These are phyloP conservation scores for Phytophthora sp. DNA, from an alignment of 352 stramenopile genomes.

Conservation along the genomic window DNA sequence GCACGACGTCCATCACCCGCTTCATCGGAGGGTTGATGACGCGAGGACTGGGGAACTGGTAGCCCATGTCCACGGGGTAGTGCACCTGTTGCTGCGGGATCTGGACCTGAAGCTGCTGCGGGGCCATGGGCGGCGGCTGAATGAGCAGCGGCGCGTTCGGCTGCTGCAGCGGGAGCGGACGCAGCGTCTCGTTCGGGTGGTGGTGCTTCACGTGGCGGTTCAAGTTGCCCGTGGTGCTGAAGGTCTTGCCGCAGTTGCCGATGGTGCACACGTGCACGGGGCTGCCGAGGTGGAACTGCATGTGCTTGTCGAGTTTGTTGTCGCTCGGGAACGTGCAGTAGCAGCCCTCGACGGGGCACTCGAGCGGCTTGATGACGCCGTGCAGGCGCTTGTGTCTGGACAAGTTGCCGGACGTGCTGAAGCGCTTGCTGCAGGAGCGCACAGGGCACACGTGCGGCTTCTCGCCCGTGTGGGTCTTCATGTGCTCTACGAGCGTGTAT, in stretches of 20 bases:
- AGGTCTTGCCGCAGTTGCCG: constrained; percentile 55
- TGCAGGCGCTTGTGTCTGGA: constrained; percentile 62
- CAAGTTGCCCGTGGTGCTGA: constrained; percentile 65
- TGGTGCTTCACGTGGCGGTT: constrained; percentile 55
- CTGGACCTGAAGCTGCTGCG: constrained; percentile 9
- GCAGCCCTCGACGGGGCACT: constrained; percentile 44
- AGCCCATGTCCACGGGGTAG: constrained; percentile 21
- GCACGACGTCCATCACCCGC: constrained; percentile 12
- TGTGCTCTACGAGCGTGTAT: constrained; percentile 58
- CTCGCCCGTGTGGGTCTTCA: constrained; percentile 63
- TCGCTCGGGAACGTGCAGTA: constrained; percentile 40
- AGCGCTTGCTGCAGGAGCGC: constrained; percentile 51
- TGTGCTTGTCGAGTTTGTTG: constrained; percentile 55
- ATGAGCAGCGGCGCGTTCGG: constrained; percentile 21
- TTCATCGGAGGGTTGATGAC: constrained; percentile 19
- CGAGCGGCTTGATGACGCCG: constrained; percentile 40
- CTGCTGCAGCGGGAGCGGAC: constrained; percentile 17
- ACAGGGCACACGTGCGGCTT: constrained; percentile 53
- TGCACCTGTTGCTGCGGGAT: constrained; percentile 20
- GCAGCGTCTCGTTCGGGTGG: constrained; percentile 33
- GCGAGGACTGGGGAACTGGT: constrained; percentile 30
- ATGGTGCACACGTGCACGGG: constrained; percentile 47
- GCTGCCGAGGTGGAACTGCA: constrained; percentile 53
- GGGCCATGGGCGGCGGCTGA: not conserved
- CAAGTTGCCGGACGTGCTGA: constrained; percentile 64